A percentile compares a stretch with the other conserved stretches of the same genome.
Evolutionary conservation across 148 eudicot species (phyloP).

Genomic region (Euryodendron excelsum): DNA sequence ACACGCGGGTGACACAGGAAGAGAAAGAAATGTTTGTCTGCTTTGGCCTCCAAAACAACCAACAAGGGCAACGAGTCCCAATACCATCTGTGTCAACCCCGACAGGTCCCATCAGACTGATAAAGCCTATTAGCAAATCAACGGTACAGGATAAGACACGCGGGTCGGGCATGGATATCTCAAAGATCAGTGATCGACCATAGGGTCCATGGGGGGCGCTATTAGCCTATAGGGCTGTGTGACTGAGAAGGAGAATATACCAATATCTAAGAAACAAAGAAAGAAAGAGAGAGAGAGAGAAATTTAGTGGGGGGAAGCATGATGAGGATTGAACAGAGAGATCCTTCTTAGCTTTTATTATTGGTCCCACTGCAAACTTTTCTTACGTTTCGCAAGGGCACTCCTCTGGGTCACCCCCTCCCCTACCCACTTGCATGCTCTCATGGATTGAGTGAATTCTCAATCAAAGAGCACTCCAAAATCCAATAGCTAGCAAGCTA

Average conservation of each 20-base stretch:
- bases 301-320: constrained; percentile 22
- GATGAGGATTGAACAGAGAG: constrained; percentile 7
- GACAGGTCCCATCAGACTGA: constrained; percentile 16
- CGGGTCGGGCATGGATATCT: constrained; percentile 11
- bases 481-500: background rate
- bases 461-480: background rate
- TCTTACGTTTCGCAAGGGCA: background rate
- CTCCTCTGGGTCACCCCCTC: background rate
- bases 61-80: background rate
- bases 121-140: background rate
- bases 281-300: background rate
- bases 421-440: background rate
- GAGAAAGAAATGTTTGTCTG: background rate
- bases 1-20: background rate
- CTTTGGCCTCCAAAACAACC: constrained; percentile 9
- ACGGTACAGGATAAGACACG: constrained; percentile 18
- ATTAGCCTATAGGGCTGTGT: too few relatives aligned
- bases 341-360: constrained; percentile 3
- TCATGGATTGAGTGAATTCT: background rate
- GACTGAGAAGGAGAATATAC: too few relatives aligned
- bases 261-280: too few relatives aligned
- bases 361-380: background rate
- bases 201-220: background rate
- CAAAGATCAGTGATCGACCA: constrained; percentile 3
- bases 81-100: constrained; percentile 2